Evolutionary conservation across 2,329 filamentous ascomycete species (phyloP).

Genomic region (Talaromyces sp.): DNA sequence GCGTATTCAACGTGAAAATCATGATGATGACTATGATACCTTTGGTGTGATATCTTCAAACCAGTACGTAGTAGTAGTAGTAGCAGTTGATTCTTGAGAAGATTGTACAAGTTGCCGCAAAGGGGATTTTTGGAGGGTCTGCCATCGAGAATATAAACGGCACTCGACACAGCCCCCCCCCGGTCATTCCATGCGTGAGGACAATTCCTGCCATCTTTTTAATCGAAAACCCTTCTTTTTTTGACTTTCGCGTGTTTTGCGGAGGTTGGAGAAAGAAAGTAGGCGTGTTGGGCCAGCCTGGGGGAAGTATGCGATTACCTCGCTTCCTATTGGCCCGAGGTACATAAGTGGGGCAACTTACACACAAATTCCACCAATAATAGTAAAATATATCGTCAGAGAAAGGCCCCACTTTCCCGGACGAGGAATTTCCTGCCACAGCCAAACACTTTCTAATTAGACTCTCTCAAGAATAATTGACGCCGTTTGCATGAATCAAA

Average conservation of each 20-base stretch:
- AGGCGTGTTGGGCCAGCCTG: neutral
- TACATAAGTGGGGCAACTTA: neutral
- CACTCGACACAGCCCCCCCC: neutral
- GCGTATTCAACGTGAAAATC: conserved; percentile 21
- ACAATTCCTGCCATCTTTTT: neutral
- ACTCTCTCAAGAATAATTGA: neutral
- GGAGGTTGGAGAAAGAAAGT: neutral
- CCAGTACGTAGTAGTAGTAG: neutral
- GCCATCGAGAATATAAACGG: neutral
- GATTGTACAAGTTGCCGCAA: neutral
- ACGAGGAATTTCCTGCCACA: neutral
- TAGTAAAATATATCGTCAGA: too few relatives aligned
- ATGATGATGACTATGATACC: neutral
- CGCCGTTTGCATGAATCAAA: neutral
- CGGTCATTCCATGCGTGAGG: neutral
- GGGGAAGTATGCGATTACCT: neutral
- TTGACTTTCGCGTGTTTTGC: neutral
- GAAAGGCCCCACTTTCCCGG: neutral
- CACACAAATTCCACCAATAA: neutral
- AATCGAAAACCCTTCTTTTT: neutral
- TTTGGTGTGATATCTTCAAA: neutral
- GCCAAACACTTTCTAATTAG: neutral
- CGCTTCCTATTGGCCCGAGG: neutral
- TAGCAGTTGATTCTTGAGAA: neutral
- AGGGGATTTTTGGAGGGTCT: neutral